Percentiles rank a stretch among this genome's conserved stretches.
Evolutionary conservation across 176 grass and related monocot genomes (phyloP).

Genomic region (Bothriochloa decipiens): DNA sequence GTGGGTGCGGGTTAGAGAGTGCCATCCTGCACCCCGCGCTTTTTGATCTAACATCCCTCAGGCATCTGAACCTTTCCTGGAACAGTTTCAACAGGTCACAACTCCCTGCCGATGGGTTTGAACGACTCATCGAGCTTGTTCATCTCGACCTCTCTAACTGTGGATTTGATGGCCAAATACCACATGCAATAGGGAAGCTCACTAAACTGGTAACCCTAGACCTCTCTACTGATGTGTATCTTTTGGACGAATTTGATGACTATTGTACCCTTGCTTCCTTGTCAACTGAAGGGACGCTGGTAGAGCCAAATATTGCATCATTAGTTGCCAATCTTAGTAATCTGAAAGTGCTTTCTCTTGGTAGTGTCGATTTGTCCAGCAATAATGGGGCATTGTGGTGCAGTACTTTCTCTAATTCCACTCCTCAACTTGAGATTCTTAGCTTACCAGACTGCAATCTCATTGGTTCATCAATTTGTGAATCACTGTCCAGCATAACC

Average conservation of each 20-base stretch:
- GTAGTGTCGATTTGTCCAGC: slow-evolving; percentile 41
- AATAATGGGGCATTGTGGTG: slow-evolving; percentile 38
- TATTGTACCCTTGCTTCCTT: neutral
- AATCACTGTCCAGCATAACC: slow-evolving; percentile 24
- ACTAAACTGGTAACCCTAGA: neutral
- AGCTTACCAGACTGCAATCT: neutral
- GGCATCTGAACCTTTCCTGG: neutral
- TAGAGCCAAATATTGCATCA: slow-evolving; percentile 23
- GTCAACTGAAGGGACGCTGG: neutral
- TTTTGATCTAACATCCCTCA: neutral
- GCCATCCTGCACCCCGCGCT: neutral
- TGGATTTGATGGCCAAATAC: neutral
- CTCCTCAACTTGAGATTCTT: slow-evolving; percentile 38
- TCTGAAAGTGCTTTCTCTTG: slow-evolving; percentile 43
- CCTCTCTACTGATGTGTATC: neutral
- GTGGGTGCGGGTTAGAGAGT: neutral
- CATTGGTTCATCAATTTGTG: neutral
- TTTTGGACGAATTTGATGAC: neutral
- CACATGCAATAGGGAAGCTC: neutral
- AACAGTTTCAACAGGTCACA: neutral
- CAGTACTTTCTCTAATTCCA: slow-evolving; percentile 6
- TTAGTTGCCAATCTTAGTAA: slow-evolving; percentile 49
- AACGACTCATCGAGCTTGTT: neutral
- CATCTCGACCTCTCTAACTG: neutral
- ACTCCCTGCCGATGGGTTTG: neutral